Evolutionary conservation across 805 yeast genomes (phyloP).

Genomic region (Candida patagonica): DNA sequence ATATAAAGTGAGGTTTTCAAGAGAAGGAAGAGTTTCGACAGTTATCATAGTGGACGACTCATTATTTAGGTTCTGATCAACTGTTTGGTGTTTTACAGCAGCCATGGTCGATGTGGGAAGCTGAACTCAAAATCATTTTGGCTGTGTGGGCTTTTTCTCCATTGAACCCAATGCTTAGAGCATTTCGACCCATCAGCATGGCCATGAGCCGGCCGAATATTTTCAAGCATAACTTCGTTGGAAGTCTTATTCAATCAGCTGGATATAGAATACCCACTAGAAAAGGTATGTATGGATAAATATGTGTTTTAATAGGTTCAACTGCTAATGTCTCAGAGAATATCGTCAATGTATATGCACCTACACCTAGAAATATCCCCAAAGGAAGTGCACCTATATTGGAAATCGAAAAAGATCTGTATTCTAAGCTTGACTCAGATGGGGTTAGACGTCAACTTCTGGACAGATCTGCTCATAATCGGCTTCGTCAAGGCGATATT

Average conservation of each 20-base stretch:
- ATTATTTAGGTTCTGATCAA: too few relatives aligned
- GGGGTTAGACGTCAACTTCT: slow-evolving; percentile 57
- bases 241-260: slow-evolving; percentile 1
- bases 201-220: not conserved
- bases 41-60: slow-evolving; percentile 5
- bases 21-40: slow-evolving; percentile 11
- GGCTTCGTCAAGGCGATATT: slow-evolving; percentile 72
- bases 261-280: slow-evolving; percentile 1
- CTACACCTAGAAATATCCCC: slow-evolving; percentile 26
- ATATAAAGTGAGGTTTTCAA: slow-evolving; percentile 3
- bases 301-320: too few relatives aligned
- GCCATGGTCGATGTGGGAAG: too few relatives aligned
- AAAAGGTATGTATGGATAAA: not conserved
- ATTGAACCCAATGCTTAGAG: not conserved
- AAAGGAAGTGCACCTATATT: slow-evolving; percentile 29
- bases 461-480: slow-evolving; percentile 35
- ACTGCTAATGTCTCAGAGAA: slow-evolving; percentile 15
- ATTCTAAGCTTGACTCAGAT: slow-evolving; percentile 55
- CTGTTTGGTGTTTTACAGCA: too few relatives aligned
- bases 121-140: too few relatives aligned
- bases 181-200: not conserved
- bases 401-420: slow-evolving; percentile 42
- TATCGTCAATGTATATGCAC: slow-evolving; percentile 27
- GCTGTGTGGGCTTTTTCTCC: not conserved
- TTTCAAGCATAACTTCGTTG: not conserved